A percentile compares a stretch with the other conserved stretches of the same genome.
These are phyloP conservation scores for Trichosporon inkin DNA, from an alignment of 1,284 basidiomycete genomes.

Conservation along the genomic window DNA sequence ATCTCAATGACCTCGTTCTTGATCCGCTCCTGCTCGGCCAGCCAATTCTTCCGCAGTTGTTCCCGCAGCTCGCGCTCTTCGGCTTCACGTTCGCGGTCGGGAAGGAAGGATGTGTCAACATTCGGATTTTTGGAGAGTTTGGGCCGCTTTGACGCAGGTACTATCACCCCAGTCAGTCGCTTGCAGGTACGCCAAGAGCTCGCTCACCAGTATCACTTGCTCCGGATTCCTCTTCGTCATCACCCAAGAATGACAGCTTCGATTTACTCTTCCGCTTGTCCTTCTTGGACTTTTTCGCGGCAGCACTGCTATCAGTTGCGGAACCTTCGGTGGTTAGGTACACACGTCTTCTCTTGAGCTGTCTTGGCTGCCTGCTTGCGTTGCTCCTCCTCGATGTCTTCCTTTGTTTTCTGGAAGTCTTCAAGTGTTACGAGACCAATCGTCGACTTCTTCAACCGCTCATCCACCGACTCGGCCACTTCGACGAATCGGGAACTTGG, in stretches of 20 bases:
- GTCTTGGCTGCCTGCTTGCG: slow-evolving; percentile 73
- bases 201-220: neutral
- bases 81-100: slow-evolving; percentile 93
- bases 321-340: slow-evolving; percentile 2
- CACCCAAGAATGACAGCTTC: slow-evolving; percentile 85
- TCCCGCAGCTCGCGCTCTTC: slow-evolving; percentile 83
- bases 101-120: slow-evolving; percentile 97
- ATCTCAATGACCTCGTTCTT: slow-evolving; percentile 45
- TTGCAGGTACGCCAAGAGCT: too few relatives aligned
- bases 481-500: slow-evolving; percentile 84
- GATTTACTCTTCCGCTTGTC: slow-evolving; percentile 87
- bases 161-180: neutral
- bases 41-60: slow-evolving; percentile 83
- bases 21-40: slow-evolving; percentile 64
- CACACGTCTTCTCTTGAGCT: slow-evolving; percentile 32
- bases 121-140: slow-evolving; percentile 91
- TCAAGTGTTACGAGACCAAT: slow-evolving; percentile 88
- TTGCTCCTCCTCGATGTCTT: slow-evolving; percentile 88
- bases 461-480: slow-evolving; percentile 92
- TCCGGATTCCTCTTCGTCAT: slow-evolving; percentile 54
- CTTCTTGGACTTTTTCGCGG: slow-evolving; percentile 66
- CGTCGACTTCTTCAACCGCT: slow-evolving; percentile 85
- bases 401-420: slow-evolving; percentile 84
- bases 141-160: slow-evolving; percentile 9
- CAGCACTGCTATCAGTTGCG: slow-evolving; percentile 13